Evolutionary conservation across 441 rosid species (phyloP).

Genomic region (Arabidopsis lyrata): DNA sequence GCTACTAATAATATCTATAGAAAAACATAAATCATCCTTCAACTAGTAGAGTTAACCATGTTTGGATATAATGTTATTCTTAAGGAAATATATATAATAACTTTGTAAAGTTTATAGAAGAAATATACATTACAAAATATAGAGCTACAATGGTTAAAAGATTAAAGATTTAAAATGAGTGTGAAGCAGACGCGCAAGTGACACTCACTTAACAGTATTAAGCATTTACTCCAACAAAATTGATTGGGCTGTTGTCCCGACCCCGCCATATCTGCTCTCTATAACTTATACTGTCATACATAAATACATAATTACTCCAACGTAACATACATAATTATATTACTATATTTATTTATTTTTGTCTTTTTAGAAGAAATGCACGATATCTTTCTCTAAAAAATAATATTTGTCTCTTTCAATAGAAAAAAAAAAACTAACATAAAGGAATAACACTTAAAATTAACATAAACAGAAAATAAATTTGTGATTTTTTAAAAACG

Average conservation of each 20-base stretch:
- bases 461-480: not conserved
- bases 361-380: too few species aligned
- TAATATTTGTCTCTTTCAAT: too few species aligned
- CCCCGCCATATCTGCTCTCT: not conserved
- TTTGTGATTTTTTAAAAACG: not conserved
- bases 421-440: too few species aligned
- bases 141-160: not conserved
- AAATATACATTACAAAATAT: not conserved
- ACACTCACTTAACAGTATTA: conserved; percentile 28
- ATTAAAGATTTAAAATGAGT: conserved; percentile 11
- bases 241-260: not conserved
- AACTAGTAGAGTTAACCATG: not conserved
- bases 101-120: not conserved
- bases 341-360: too few species aligned
- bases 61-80: not conserved
- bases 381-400: too few species aligned
- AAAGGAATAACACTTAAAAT: not conserved
- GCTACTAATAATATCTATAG: not conserved
- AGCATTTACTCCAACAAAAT: conserved; percentile 18
- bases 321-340: too few species aligned
- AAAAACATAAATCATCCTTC: not conserved
- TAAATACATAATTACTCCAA: too few species aligned
- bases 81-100: too few species aligned
- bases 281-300: too few species aligned
- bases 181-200: conserved; percentile 36